Percentiles rank a stretch among this genome's conserved stretches.
Conservation (phyloP, 2,329 filamentous ascomycete genomes). For the Pseudogymnoascus sp. region DNA sequence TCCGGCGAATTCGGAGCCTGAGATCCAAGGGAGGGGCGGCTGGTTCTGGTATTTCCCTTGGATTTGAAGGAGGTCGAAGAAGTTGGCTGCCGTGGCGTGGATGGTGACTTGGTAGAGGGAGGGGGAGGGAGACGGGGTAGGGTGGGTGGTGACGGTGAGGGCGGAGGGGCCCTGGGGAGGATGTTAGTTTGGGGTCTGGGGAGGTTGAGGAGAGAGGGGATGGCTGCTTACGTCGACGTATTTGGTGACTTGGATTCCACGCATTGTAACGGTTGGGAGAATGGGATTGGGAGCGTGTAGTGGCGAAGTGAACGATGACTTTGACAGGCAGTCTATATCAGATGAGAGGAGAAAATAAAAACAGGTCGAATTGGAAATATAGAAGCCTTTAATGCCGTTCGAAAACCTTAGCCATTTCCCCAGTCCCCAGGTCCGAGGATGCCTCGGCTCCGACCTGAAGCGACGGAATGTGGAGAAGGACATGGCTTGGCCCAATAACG, state of each 20-base stretch:
- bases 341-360: not conserved
- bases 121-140: slow-evolving; percentile 61
- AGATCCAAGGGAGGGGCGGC: slow-evolving; percentile 75
- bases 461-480: not conserved
- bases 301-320: not conserved
- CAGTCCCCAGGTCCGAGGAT: not conserved
- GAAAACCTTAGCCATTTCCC: not conserved
- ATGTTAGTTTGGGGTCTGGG: not conserved
- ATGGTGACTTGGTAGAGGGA: slow-evolving; percentile 82
- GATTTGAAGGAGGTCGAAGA: slow-evolving; percentile 94
- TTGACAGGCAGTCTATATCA: not conserved
- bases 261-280: slow-evolving; percentile 42
- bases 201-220: not conserved
- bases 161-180: slow-evolving; percentile 60
- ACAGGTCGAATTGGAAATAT: not conserved
- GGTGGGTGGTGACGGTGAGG: slow-evolving; percentile 64
- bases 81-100: slow-evolving; percentile 83
- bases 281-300: not conserved
- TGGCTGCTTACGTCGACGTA: slow-evolving; percentile 57
- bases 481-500: not conserved
- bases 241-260: slow-evolving; percentile 63
- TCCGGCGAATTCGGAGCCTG: slow-evolving; percentile 82
- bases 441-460: not conserved
- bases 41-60: slow-evolving; percentile 94
- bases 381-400: not conserved